Conservation (phyloP, 768 basidiomycete genomes). For the Xerocomellus amylosporus region DNA sequence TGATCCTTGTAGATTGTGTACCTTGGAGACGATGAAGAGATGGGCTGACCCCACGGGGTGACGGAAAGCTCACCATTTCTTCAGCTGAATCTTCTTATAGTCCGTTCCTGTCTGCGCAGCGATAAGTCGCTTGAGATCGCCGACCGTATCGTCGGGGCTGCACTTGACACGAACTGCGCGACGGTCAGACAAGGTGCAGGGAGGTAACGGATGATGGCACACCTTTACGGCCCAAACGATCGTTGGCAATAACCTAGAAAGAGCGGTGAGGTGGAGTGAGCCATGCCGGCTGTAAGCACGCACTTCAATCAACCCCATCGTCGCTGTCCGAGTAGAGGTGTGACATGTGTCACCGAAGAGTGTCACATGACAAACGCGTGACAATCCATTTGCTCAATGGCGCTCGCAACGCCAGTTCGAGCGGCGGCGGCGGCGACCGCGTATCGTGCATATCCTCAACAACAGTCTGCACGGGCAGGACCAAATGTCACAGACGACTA, state of each 20-base stretch:
- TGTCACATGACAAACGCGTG: conserved; percentile 24
- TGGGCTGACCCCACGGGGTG: background rate
- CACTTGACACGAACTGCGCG: conserved; percentile 91
- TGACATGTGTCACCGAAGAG: conserved; percentile 11
- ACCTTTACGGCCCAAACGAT: conserved; percentile 95
- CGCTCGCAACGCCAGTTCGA: conserved; percentile 31
- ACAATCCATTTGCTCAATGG: conserved; percentile 21
- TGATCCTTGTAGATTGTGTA: conserved; percentile 96
- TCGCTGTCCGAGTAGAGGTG: conserved; percentile 18
- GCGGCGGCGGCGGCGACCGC: conserved; percentile 19
- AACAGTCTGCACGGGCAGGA: conserved; percentile 20
- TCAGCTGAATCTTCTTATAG: conserved; percentile 79
- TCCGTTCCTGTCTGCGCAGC: conserved; percentile 95
- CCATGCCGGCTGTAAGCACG: conserved; percentile 1
- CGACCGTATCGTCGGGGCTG: conserved; percentile 92
- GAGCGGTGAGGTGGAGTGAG: conserved; percentile 1
- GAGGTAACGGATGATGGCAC: background rate
- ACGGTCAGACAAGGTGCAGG: conserved; percentile 3
- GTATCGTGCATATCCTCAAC: conserved; percentile 29
- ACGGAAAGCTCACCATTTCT: conserved; percentile 79
- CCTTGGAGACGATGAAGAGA: conserved; percentile 43
- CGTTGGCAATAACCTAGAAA: conserved; percentile 86
- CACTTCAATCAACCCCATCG: conserved; percentile 59
- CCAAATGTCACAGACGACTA: conserved; percentile 69
- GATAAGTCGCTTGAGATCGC: conserved; percentile 95